phyloP scores from a whole-genome alignment of 1,284 basidiomycete species.

The Exobasidium cylindrosporum region DNA sequence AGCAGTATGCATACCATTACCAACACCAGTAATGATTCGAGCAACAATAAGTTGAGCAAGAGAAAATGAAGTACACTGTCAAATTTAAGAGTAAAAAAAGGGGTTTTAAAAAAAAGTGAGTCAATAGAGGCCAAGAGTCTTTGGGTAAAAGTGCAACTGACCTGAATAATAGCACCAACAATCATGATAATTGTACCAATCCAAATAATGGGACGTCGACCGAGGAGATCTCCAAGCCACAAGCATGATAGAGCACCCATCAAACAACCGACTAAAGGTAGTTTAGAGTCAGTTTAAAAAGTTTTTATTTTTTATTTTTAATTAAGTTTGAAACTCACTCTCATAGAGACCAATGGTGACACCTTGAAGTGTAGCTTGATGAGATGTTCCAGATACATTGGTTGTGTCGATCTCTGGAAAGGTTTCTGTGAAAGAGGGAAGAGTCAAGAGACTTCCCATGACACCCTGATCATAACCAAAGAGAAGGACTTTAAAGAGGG shows the following conservation, averaged over 20 bases:
- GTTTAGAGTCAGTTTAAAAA: background rate
- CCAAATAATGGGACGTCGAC: conserved; percentile 49
- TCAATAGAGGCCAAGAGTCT: too few relatives aligned
- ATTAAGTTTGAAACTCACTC: conserved; percentile 13
- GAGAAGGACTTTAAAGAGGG: conserved; percentile 24
- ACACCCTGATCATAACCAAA: conserved; percentile 54
- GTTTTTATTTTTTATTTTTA: background rate
- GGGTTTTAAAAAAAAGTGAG: too few relatives aligned
- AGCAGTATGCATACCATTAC: conserved; percentile 53
- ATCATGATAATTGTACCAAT: conserved; percentile 44
- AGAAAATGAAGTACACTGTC: conserved; percentile 25
- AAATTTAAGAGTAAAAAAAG: too few relatives aligned
- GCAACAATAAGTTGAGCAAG: conserved; percentile 45
- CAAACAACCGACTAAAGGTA: conserved; percentile 38
- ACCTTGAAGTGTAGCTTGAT: conserved; percentile 39
- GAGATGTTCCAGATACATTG: conserved; percentile 18
- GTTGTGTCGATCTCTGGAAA: conserved; percentile 47
- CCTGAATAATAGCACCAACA: conserved; percentile 40
- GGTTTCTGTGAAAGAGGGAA: conserved; percentile 29
- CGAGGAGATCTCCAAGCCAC: conserved; percentile 44
- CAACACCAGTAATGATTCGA: conserved; percentile 49
- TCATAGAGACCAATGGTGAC: conserved; percentile 51
- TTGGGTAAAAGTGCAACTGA: too few relatives aligned
- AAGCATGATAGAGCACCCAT: conserved; percentile 48
- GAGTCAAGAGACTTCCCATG: conserved; percentile 47